phyloP scores from a whole-genome alignment of 371 early-diverging fungal species.

The Funneliformis caledonium region DNA sequence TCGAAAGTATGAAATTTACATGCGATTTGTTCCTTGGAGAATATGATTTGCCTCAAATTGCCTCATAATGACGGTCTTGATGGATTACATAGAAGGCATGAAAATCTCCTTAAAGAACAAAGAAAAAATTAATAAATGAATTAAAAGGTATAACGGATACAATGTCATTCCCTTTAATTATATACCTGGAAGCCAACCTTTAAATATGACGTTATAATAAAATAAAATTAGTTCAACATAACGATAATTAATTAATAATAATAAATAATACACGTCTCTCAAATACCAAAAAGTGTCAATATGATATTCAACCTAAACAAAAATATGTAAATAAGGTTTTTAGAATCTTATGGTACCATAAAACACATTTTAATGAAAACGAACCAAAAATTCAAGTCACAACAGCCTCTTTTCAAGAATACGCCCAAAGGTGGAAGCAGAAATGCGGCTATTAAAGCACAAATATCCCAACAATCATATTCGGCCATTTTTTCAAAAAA shows the following conservation, averaged over 20 bases:
- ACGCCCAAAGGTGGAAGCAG: slow-evolving; percentile 35
- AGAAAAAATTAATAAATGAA: no score
- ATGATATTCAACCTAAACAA: not conserved
- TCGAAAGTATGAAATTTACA: no score
- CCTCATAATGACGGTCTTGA: not conserved
- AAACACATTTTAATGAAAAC: no score
- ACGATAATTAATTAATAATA: no score
- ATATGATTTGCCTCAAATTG: no score
- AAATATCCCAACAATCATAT: not conserved
- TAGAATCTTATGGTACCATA: no score
- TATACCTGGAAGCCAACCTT: not conserved
- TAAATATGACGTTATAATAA: not conserved
- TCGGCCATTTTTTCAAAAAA: not conserved
- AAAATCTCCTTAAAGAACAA: not conserved
- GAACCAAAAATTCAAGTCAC: slow-evolving; percentile 18
- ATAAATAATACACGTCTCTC: no score
- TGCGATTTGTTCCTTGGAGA: no score
- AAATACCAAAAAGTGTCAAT: slow-evolving; percentile 33
- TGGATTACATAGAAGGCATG: not conserved
- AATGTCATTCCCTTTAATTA: no score
- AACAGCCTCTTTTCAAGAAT: slow-evolving; percentile 31
- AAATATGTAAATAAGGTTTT: no score
- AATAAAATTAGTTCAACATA: no score
- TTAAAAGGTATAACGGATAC: no score
- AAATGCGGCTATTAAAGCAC: not conserved